A percentile compares a stretch with the other conserved stretches of the same genome.
Conservation (phyloP, 2,329 filamentous ascomycete species). For the Chalara sp. region DNA sequence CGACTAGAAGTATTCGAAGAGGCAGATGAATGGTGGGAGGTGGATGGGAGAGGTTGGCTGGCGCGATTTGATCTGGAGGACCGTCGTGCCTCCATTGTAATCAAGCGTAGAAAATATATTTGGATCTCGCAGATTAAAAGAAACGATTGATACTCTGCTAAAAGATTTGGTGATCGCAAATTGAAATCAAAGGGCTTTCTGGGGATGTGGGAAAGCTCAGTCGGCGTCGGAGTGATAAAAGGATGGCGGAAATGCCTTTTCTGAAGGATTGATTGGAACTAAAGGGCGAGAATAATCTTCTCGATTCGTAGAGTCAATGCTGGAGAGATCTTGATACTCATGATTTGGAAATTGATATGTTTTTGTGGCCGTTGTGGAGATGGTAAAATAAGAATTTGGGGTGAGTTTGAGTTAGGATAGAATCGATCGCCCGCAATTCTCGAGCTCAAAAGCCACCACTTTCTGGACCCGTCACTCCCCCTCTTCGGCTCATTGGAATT, state of each 20-base stretch:
- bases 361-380: no score
- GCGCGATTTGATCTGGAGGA: slow-evolving; percentile 87
- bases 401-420: no score
- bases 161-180: not conserved
- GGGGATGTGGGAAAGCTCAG: not conserved
- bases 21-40: slow-evolving; percentile 70
- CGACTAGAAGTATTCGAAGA: slow-evolving; percentile 73
- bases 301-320: slow-evolving; percentile 12
- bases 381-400: no score
- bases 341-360: slow-evolving; percentile 1
- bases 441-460: no score
- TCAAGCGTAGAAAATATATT: not conserved
- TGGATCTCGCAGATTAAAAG: not conserved
- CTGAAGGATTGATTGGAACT: slow-evolving; percentile 8
- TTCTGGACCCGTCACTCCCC: no score
- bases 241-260: slow-evolving; percentile 9
- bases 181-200: no score
- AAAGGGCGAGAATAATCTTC: slow-evolving; percentile 9
- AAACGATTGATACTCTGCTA: not conserved
- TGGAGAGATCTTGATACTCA: slow-evolving; percentile 12
- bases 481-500: no score
- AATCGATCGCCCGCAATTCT: no score
- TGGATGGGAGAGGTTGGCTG: slow-evolving; percentile 60
- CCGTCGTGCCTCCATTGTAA: slow-evolving; percentile 60
- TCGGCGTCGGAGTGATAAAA: slow-evolving; percentile 12